Evolutionary conservation across 805 yeast species (phyloP).

Genomic region (Yamadazyma takamatsuzukensis): DNA sequence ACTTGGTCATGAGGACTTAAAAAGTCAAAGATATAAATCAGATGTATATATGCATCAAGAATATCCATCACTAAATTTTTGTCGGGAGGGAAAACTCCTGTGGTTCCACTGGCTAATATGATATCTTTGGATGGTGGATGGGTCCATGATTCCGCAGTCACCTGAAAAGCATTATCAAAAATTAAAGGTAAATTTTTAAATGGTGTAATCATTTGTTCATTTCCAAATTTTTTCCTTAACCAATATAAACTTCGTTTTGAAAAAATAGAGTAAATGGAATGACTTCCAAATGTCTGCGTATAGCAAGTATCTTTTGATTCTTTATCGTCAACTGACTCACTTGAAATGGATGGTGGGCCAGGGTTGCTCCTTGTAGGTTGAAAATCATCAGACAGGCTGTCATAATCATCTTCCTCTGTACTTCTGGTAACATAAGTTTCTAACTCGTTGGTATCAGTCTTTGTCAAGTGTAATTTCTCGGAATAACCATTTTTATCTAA

Average conservation of each 20-base stretch:
- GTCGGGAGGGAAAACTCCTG: slow-evolving; percentile 13
- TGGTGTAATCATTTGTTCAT: slow-evolving; percentile 20
- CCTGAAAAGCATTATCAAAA: slow-evolving; percentile 14
- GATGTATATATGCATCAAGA: slow-evolving; percentile 17
- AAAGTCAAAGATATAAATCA: slow-evolving; percentile 14
- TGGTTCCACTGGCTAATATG: slow-evolving; percentile 12
- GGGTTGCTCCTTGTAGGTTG: background rate
- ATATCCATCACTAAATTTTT: slow-evolving; percentile 21
- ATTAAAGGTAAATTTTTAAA: slow-evolving; percentile 22
- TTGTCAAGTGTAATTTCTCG: background rate
- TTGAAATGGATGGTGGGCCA: slow-evolving; percentile 14
- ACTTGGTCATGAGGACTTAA: slow-evolving; percentile 13
- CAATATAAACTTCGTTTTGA: slow-evolving; percentile 27
- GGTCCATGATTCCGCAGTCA: slow-evolving; percentile 11
- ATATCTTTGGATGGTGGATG: slow-evolving; percentile 10
- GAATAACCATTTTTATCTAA: background rate
- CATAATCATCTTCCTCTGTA: background rate
- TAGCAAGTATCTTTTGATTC: background rate
- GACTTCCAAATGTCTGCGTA: slow-evolving; percentile 14
- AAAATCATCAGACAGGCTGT: background rate
- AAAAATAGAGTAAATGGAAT: slow-evolving; percentile 26
- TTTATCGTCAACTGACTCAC: slow-evolving; percentile 28
- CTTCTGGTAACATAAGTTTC: background rate
- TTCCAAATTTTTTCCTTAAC: slow-evolving; percentile 20
- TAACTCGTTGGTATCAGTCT: background rate